Percentiles rank a stretch among this genome's conserved stretches.
phyloP scores from a whole-genome alignment of 2,329 filamentous ascomycete genomes.

The Rosellinia necatrix region DNA sequence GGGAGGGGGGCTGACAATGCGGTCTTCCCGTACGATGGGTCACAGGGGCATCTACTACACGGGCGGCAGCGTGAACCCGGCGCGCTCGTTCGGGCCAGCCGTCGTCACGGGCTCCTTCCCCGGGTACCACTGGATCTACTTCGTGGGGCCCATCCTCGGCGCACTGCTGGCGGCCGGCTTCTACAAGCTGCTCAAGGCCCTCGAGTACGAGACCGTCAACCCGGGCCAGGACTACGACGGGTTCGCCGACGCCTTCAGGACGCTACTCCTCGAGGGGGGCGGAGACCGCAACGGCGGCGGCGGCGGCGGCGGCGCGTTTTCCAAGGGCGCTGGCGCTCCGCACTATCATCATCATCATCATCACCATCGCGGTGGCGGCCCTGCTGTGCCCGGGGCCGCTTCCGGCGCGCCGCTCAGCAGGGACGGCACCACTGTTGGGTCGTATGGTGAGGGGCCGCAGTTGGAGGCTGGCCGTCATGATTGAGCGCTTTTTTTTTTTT shows the following conservation, averaged over 20 bases:
- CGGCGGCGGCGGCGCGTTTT: too few relatives aligned
- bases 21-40: too few relatives aligned
- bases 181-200: slow-evolving; percentile 32
- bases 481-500: neutral
- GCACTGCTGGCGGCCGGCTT: slow-evolving; percentile 43
- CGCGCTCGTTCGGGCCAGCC: slow-evolving; percentile 42
- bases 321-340: too few relatives aligned
- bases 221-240: slow-evolving; percentile 22
- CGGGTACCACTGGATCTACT: slow-evolving; percentile 44
- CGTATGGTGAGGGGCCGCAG: slow-evolving; percentile 23
- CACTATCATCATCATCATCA: too few relatives aligned
- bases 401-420: neutral
- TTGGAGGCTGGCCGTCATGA: slow-evolving; percentile 22
- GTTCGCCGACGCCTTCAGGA: too few relatives aligned
- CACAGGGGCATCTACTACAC: slow-evolving; percentile 42
- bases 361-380: too few relatives aligned
- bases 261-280: too few relatives aligned
- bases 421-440: slow-evolving; percentile 8
- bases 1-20: too few relatives aligned
- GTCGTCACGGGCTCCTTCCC: slow-evolving; percentile 36
- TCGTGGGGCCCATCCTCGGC: slow-evolving; percentile 47
- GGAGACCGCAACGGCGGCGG: too few relatives aligned
- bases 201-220: slow-evolving; percentile 37
- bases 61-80: slow-evolving; percentile 42
- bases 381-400: neutral